Base-by-base conservation (phyloP, 306 rosid species). In the Luffa acutangula region DNA sequence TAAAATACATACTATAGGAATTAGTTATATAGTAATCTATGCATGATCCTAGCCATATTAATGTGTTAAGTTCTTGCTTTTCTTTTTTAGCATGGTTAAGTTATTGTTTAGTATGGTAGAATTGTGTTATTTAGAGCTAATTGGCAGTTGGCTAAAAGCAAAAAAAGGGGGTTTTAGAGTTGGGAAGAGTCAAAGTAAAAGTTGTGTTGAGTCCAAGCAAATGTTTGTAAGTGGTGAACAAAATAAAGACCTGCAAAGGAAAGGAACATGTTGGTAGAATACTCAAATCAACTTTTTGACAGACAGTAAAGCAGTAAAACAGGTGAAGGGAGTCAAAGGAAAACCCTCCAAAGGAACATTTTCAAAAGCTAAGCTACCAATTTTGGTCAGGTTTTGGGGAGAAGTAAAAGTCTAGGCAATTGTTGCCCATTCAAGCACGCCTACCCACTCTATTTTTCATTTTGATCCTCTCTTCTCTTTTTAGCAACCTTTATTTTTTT, bases 301-400 rank as follows among this genome's bases (percentile, higher is more conserved):
- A 49, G 78, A 51, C 78, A 51, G 62, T 73, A 73, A 73, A 73
- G 59, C 46, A 74, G 60, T 73, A 49, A 71, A 73, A 73, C 58
- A 20, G 41, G 45, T 54, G 63, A 33, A 34, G 78, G 15, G 46
- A 74, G 62, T 74, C 62, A 33, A 49, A 36, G 58, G 62, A 34
- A 34, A 74, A 71, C 63, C 78, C 78, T 51, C 18, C 31, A 51
- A 14, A 74, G 48, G 62, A 52, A 74, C 78, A 74, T 17, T 74
- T 74, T 74, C 2, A 74, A 51, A 49, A 33, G 45, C 34, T 25
- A 18, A 43, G 54, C 33, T 25, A 73, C 45, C 39, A 31, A 34
- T 34, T 33, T 74, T 74, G 8, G 62, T 74, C 78, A 74, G 78
- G 41, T 72, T 46, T 48, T 72, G 39, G 77, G 58, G 53, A 25